Base-by-base conservation (phyloP, 768 basidiomycete genomes). In the Pleurotus cornucopiae region DNA sequence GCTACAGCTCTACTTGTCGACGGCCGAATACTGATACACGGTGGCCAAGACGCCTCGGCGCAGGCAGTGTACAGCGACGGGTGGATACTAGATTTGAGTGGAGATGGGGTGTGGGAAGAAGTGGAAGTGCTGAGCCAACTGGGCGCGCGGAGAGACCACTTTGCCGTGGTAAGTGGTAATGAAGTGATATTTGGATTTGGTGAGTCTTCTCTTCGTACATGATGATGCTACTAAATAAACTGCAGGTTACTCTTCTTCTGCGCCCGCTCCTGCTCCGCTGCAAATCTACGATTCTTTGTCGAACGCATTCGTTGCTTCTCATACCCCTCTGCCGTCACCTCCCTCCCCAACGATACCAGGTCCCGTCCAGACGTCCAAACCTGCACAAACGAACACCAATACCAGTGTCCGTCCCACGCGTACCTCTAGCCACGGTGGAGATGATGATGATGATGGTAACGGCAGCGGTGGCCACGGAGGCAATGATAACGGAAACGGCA, bases 101-200 rank as follows among this genome's bases (percentile, higher is more conserved):
- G 75, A 62, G 75, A 64, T 55, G 49, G 37, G 2, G 71, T 72
- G 1, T 92, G 90, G 91, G 76, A 71, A 6, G 60, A 63, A 44
- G 71, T 85, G 14, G 67, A 71, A 3, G 75, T 71, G 1, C 71
- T 91, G 43, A 69, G 78, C 14, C 78, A 80, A 51, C 67, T 93
- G 4, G 89, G 88, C 2, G 64, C 76, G 20, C 75, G 90, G 48
- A 80, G 79, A 45, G 89, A 94, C 67, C 92, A 94, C 66, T 81
- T 85, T 60, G 91, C 88, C 7, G 73, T 87, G 3, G 74, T 75
- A 37, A 73, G 78, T 30, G 85, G 83, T 11, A 72, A 75, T 30
- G 75, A 81, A 54, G 84, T 92, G 18, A 66, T 94, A 7, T 89
- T 94, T 67, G 88, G 86, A 34, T 89, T 87, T 64, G 91, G 91